Conservation (phyloP, 371 early-diverging fungal species). For the Apophysomyces variabilis region DNA sequence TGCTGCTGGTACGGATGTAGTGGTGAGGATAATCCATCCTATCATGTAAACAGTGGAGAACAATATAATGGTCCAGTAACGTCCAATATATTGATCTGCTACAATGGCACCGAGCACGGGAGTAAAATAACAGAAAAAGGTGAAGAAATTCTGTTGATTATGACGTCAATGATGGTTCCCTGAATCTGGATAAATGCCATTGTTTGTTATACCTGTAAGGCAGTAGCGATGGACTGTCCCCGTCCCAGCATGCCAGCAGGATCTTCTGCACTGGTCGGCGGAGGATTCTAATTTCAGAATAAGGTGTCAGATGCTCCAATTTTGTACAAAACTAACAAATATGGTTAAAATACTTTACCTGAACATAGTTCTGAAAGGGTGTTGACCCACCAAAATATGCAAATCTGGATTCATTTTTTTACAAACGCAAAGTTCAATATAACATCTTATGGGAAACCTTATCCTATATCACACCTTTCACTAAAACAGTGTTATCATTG, state of each 20-base stretch:
- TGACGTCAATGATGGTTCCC: not conserved
- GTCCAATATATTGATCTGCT: constrained; percentile 81
- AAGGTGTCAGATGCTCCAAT: not conserved
- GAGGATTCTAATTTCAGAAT: not conserved
- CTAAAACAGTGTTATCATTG: constrained; percentile 7
- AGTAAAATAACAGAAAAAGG: constrained; percentile 77
- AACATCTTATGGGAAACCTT: too few relatives aligned
- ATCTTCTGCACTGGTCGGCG: constrained; percentile 18
- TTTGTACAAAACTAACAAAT: constrained; percentile 1
- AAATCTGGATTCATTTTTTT: constrained; percentile 54
- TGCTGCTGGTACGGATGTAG: constrained; percentile 58
- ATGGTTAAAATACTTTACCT: constrained; percentile 23
- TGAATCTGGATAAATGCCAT: too few relatives aligned
- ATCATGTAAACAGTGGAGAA: constrained; percentile 68
- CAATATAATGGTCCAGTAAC: constrained; percentile 76
- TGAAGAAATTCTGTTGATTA: constrained; percentile 60
- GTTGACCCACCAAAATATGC: constrained; percentile 75
- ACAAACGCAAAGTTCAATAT: not conserved
- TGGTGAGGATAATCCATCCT: constrained; percentile 64
- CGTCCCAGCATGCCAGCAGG: constrained; percentile 38
- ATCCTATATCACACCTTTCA: constrained; percentile 26
- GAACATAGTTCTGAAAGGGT: constrained; percentile 66
- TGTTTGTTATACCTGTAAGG: constrained; percentile 39
- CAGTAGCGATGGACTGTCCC: constrained; percentile 63
- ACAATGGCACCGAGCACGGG: constrained; percentile 79